Evolutionary conservation across 768 basidiomycete genomes (phyloP).

Genomic region (Phylloporus sp.): DNA sequence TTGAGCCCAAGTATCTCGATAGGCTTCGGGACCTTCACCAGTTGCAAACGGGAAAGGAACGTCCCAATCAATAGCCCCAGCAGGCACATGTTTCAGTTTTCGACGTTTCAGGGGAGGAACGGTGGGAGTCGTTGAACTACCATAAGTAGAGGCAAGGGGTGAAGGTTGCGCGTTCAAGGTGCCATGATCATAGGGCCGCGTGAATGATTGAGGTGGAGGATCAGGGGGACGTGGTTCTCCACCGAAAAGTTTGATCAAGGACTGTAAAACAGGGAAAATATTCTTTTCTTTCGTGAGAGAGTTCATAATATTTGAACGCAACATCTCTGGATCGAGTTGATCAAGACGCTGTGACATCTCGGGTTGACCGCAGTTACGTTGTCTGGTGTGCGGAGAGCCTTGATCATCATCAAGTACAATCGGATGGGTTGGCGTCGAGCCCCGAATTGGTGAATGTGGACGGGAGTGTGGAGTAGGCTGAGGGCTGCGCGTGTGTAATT

Average conservation of each 20-base stretch:
- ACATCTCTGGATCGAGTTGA: slow-evolving; percentile 35
- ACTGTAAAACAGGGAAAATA: slow-evolving; percentile 60
- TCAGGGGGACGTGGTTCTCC: slow-evolving; percentile 29
- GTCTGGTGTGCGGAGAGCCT: slow-evolving; percentile 26
- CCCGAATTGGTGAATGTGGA: slow-evolving; percentile 37
- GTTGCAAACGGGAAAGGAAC: slow-evolving; percentile 70
- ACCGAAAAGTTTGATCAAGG: slow-evolving; percentile 51
- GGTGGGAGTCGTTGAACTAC: not conserved
- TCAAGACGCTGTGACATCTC: slow-evolving; percentile 15
- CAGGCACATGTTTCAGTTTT: slow-evolving; percentile 63
- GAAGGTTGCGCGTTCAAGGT: slow-evolving; percentile 1
- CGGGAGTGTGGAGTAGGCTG: slow-evolving; percentile 28
- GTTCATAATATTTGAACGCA: slow-evolving; percentile 56
- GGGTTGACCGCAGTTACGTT: not conserved
- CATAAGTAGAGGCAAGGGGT: not conserved
- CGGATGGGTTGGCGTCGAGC: slow-evolving; percentile 55
- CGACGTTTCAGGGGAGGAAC: slow-evolving; percentile 48
- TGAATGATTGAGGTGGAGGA: slow-evolving; percentile 7
- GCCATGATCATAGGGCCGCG: slow-evolving; percentile 20
- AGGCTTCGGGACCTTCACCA: slow-evolving; percentile 68
- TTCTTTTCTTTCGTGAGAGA: slow-evolving; percentile 61
- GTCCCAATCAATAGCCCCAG: slow-evolving; percentile 79
- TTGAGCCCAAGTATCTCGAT: slow-evolving; percentile 58
- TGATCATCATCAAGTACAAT: slow-evolving; percentile 65
- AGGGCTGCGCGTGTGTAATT: slow-evolving; percentile 9